Evolutionary conservation across 164 flowering plant genomes (phyloP).

Genomic region (Euptelea pleiosperma): DNA sequence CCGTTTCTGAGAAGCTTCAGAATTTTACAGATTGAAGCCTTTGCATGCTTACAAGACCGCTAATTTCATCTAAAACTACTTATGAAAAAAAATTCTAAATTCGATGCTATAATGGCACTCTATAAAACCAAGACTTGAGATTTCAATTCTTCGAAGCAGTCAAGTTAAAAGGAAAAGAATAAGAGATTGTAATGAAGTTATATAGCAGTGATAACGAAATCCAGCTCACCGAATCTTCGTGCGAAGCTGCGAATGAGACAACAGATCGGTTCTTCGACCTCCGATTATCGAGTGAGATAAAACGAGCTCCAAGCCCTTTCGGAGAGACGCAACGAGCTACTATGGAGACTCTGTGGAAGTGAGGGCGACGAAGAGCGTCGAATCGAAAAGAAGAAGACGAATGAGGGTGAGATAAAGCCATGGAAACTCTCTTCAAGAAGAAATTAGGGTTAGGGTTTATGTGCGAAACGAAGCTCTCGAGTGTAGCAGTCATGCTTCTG

Average conservation of each 20-base stretch:
- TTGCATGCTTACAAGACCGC: no score
- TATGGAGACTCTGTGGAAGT: constrained; percentile 9
- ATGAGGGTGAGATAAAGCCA: constrained; percentile 17
- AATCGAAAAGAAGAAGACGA: constrained; percentile 19
- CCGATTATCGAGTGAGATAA: constrained; percentile 12
- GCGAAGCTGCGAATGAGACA: constrained; percentile 47
- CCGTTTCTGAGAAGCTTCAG: no score
- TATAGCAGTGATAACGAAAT: no score
- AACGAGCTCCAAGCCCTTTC: constrained; percentile 17
- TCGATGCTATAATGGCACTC: no score
- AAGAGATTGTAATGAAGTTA: no score
- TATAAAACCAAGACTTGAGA: no score
- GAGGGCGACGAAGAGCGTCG: constrained; percentile 11
- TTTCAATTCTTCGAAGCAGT: no score
- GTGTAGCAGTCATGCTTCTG: constrained; percentile 26
- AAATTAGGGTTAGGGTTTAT: constrained; percentile 28
- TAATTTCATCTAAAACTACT: no score
- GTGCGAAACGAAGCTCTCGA: constrained; percentile 24
- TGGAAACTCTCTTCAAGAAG: constrained; percentile 14
- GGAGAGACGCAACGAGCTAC: constrained; percentile 10
- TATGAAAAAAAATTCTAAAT: no score
- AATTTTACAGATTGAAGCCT: no score
- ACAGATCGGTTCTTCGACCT: constrained; percentile 17
- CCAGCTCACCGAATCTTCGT: constrained; percentile 53
- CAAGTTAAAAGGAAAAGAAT: no score